Evolutionary conservation across 768 basidiomycete genomes (phyloP), one percentile per base, ranked within the genome.

Genomic region (Termitomyces sp.): DNA sequence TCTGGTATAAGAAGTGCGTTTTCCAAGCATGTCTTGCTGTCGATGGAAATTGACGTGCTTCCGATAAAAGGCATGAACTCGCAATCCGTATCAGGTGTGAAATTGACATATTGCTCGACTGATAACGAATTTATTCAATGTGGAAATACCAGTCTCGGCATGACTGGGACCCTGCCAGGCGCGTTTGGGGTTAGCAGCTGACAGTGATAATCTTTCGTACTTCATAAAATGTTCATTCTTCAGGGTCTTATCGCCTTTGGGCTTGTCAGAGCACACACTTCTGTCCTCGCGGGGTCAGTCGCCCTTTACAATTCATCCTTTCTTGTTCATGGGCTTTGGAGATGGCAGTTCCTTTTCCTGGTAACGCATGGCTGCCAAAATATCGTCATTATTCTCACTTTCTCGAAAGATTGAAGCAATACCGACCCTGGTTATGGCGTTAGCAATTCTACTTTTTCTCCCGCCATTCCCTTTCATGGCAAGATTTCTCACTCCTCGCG

Each of bases 321-420:
- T 62, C 60, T 37, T 10, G 28, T 23, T 19, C 30, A 41, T 32
- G 10, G 11, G 21, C 16, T 30, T 19, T 30, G 10, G 47, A 81
- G 81, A 53, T 84, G 81, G 82, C 82, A 84, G 59, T 84, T 83
- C 61, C 71, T 83, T 23, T 83, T 81, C 65, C 72, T 83, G 16
- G 80, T 80, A 57, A 2, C 72, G 64, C 23, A 5, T 16, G 12
- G 4, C 23, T 27, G 3, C 12, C 46, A 9, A n/a, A 0, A 11
- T 17, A 25, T 27, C 16, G 12, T 7, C 8, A 25, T 23, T 14
- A n/a, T 39, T 37, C 25, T 28, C 21, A 30, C 25, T 28, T 39
- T 51, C 3, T 19, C 19, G 5, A 8, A 54, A 83, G 81, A 75
- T 83, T 43, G 81, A 83, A 61, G 82, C 76, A 8, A 80, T 83